Base-by-base conservation (phyloP, 2,329 filamentous ascomycete genomes). In the Rutstroemia sp. region DNA sequence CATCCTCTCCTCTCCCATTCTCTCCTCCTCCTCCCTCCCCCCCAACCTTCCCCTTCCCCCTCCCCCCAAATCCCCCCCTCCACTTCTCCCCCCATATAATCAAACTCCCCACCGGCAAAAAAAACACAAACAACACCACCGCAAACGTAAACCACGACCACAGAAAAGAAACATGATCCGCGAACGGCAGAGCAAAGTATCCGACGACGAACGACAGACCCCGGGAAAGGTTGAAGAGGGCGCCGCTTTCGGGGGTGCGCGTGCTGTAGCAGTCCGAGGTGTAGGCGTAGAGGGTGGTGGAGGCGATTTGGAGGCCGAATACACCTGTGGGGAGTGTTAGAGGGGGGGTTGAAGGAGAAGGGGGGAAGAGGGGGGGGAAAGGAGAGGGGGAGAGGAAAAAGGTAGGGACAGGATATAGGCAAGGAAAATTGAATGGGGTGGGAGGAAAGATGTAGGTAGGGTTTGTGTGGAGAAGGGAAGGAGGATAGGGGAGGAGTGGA, bases 111-210 rank as follows among this genome's bases (percentile, higher is more conserved):
- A 68, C 58, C 1, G 66, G 66, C 1, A 59, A 17, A 44, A 66
- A 68, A 40, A 60, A 64, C 4, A 48, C 10, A n/a, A 65, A 60
- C 1, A 65, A n/a, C 2, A 63, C 40, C 2, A 51, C 58, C 0
- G 64, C 65, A 52, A 67, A 68, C 0, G 62, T 66, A 17, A 59
- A 59, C 66, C 66, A 68, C 1, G 64, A 60, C 54, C 62, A 58
- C 2, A 58, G 46, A 56, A 62, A 67, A 1, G 63, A 60, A 1
- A 63, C 60, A 16, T 40, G 9, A 2, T 46, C 57, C 1, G 62
- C 64, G 53, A 63, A 64, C 7, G 66, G 66, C 5, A 64, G 17
- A 0, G 61, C 61, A 17, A 67, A 66, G 46, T 60, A 68, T 4
- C 66, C 66, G 0, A 67, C 63, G 1, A 66, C 57, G 56, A 68